Evolutionary conservation across 1,139 yeast genomes (phyloP), one percentile per base, ranked within the genome.

Genomic region (Candida smagusa): DNA sequence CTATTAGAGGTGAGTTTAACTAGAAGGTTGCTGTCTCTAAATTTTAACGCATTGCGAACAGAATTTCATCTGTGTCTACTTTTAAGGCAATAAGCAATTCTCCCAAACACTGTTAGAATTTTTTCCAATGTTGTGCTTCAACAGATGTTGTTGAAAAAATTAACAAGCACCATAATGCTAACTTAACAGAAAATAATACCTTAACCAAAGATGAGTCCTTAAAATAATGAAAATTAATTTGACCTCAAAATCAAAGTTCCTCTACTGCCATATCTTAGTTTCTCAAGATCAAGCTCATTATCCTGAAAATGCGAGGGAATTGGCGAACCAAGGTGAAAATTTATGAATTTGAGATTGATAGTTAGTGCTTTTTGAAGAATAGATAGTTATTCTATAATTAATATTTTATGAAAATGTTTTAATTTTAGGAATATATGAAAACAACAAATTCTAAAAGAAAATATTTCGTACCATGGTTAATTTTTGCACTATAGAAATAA

Each of bases 261-360:
- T 47, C 29, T 56, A 47, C 43, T 70, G 68, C 46, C 62, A 61
- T 33, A 56, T 58, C n/a, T 38, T 61, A 22, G 39, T 48, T 21
- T 55, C 65, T 28, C 63, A 55, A 37, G n/a, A n/a, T 38, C 53
- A 64, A 22, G 79, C 77, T 7, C 65, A 60, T 43, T 50, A 56
- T 24, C 42, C 45, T 2, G 40, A 47, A 9, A 60, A 61, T 44
- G 74, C 76, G 34, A 68, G 69, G 39, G 84, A 79, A 48, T 49
- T 73, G 28, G 64, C 79, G 38, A 79, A 79, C 53, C 84, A 84
- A 2, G 66, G 65, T 13, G 74, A 74, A 54, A 54, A 62, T 2
- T 49, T 71, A 34, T 79, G 80, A 74, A 70, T n/a, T n/a, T n/a
- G n/a, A n/a, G n/a, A n/a, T n/a, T n/a, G n/a, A n/a, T n/a, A n/a